Evolutionary conservation across 2,329 filamentous ascomycete genomes (phyloP).

Genomic region (Amesomyces nigricolor): DNA sequence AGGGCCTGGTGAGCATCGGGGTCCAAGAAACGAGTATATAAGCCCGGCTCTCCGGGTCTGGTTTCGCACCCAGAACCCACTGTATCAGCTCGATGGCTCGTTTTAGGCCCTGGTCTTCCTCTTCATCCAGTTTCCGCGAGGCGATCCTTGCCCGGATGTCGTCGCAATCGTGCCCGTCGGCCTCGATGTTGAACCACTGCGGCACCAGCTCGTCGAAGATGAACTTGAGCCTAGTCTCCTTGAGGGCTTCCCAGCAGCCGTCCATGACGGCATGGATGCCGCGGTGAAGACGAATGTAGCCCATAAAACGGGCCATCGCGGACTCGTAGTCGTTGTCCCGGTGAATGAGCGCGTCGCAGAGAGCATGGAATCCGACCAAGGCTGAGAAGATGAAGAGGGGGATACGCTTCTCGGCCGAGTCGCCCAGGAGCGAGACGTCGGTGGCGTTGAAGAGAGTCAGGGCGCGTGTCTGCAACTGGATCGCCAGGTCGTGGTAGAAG

Average conservation of each 20-base stretch:
- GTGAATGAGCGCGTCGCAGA: slow-evolving; percentile 41
- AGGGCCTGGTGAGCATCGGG: slow-evolving; percentile 32
- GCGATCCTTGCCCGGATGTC: slow-evolving; percentile 24
- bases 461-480: slow-evolving; percentile 41
- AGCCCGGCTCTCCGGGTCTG: slow-evolving; percentile 11
- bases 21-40: slow-evolving; percentile 34
- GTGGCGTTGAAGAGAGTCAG: slow-evolving; percentile 35
- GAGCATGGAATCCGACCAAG: slow-evolving; percentile 41
- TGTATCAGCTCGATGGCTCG: slow-evolving; percentile 29
- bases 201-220: slow-evolving; percentile 32
- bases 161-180: slow-evolving; percentile 28
- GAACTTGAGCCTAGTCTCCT: slow-evolving; percentile 32
- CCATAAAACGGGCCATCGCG: slow-evolving; percentile 38
- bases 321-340: slow-evolving; percentile 36
- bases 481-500: slow-evolving; percentile 36
- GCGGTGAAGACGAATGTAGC: slow-evolving; percentile 39
- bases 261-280: slow-evolving; percentile 37
- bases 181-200: slow-evolving; percentile 11
- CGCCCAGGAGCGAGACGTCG: slow-evolving; percentile 18
- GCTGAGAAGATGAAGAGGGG: slow-evolving; percentile 42
- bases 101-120: slow-evolving; percentile 21
- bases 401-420: slow-evolving; percentile 32
- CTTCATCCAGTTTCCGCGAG: slow-evolving; percentile 11
- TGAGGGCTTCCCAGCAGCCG: slow-evolving; percentile 33
- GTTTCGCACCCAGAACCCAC: slow-evolving; percentile 28